Base-by-base conservation (phyloP, 176 grass and related monocot genomes). In the Pontederia crassipes region DNA sequence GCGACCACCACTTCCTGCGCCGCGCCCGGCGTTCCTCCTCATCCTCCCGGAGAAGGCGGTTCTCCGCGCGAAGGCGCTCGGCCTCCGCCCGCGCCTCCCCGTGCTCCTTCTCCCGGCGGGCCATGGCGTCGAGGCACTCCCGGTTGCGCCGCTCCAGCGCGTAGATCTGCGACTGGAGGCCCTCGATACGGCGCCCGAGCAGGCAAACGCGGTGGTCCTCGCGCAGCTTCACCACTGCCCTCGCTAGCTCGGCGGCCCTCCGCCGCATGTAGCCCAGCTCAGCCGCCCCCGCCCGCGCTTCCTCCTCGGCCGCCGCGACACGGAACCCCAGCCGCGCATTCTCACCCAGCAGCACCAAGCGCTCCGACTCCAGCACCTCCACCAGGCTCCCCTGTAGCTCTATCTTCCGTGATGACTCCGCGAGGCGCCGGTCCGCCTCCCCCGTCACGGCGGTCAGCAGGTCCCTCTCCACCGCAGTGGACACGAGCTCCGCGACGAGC, bases 281-380 rank as follows among this genome's bases (percentile, higher is more conserved):
- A 3, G 78, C 77, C 0, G 61, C 73, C 1, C 78, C 69, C 0
- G 84, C 84, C 0, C 84, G 79, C 40, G 81, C 87, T 67, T 81
- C 81, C 49, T 88, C 93, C 62, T 87, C 93, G 9, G 81, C 87
- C 0, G 79, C 61, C 0, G 73, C 67, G 2, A 74, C 77, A 6
- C 84, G 79, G 72, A 92, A 89, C 0, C 61, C 88, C 3, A 98
- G 74, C 20, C 87, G 77, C 71, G 84, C 93, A 72, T 98, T 98
- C 82, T 98, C 93, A 17, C 87, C 93, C 10, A 98, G 79, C 48
- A 98, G 75, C 20, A 98, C 93, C 29, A 98, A 83, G 0, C 93
- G 68, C 74, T 98, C 93, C 11, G 93, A 91, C 65, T 98, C 93
- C 4, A 98, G 87, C 61, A 98, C 87, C 71, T 98, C 87, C 24